These are phyloP conservation scores for Hura crepitans DNA, from an alignment of 441 rosid species.

Conservation along the genomic window DNA sequence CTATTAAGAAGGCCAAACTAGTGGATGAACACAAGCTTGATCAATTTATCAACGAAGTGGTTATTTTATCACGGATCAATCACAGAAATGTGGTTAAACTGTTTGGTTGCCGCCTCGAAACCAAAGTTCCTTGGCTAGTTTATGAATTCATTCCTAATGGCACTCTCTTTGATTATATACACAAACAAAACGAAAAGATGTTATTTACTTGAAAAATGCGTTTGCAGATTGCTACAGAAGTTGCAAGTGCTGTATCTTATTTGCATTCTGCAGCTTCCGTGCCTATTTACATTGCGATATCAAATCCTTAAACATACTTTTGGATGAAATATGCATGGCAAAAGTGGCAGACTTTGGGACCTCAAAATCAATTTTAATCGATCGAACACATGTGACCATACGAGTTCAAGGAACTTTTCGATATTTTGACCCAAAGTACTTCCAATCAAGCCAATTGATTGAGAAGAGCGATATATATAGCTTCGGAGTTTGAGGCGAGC, in stretches of 20 bases:
- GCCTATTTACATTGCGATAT: slow-evolving; percentile 23
- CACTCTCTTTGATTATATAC: slow-evolving; percentile 16
- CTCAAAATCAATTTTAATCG: slow-evolving; percentile 15
- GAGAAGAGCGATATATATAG: slow-evolving; percentile 21
- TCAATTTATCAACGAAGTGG: slow-evolving; percentile 24
- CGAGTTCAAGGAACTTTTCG: slow-evolving; percentile 23
- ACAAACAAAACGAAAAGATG: slow-evolving; percentile 12
- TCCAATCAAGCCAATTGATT: slow-evolving; percentile 19
- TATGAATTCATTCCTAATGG: slow-evolving; percentile 26
- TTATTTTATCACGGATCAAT: slow-evolving; percentile 20
- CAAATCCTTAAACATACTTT: slow-evolving; percentile 21
- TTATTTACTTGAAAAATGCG: slow-evolving; percentile 20
- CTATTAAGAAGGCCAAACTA: slow-evolving; percentile 17
- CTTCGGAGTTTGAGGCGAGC: no score
- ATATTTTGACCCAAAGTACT: slow-evolving; percentile 22
- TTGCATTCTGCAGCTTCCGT: slow-evolving; percentile 22
- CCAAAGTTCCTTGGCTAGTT: slow-evolving; percentile 20
- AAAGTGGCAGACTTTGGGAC: slow-evolving; percentile 21
- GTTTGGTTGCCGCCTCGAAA: slow-evolving; percentile 20
- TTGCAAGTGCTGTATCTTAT: slow-evolving; percentile 21
- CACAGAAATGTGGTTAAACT: slow-evolving; percentile 23
- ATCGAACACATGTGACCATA: slow-evolving; percentile 18
- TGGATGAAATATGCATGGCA: slow-evolving; percentile 20
- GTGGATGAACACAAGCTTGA: slow-evolving; percentile 20
- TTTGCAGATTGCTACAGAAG: slow-evolving; percentile 19